Evolutionary conservation across 2,329 filamentous ascomycete species (phyloP).

Genomic region (Cladophialophora bantiana): DNA sequence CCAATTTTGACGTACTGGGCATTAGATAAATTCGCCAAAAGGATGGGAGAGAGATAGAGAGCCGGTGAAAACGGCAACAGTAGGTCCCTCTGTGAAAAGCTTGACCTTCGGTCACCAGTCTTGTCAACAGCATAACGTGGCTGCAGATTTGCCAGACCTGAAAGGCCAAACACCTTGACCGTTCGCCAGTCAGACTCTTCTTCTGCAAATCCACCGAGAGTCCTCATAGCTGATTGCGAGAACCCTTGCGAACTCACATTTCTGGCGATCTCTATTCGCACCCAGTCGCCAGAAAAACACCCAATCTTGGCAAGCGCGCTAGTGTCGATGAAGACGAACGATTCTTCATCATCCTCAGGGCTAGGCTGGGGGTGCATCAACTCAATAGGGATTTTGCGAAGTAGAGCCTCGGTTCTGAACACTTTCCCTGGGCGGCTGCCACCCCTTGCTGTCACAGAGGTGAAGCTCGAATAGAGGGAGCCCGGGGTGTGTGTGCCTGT

Average conservation of each 20-base stretch:
- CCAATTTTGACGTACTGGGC: constrained; percentile 81
- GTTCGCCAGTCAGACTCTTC: constrained; percentile 80
- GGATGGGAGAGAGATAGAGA: constrained; percentile 81
- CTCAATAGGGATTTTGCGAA: constrained; percentile 75
- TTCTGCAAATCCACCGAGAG: constrained; percentile 46
- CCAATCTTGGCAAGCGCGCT: constrained; percentile 85
- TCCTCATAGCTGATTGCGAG: constrained; percentile 33
- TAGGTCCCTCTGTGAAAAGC: constrained; percentile 58
- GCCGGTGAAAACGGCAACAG: constrained; percentile 61
- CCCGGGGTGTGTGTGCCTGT: constrained; percentile 83
- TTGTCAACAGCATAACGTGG: constrained; percentile 63
- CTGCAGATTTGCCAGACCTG: constrained; percentile 66
- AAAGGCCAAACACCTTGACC: constrained; percentile 86
- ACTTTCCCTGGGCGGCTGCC: constrained; percentile 76
- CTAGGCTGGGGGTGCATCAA: constrained; percentile 83
- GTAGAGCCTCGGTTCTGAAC: constrained; percentile 82
- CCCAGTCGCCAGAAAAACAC: constrained; percentile 98
- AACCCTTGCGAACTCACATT: constrained; percentile 59
- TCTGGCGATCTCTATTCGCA: constrained; percentile 77
- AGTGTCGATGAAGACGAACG: constrained; percentile 89
- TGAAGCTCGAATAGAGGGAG: constrained; percentile 88
- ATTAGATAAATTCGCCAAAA: constrained; percentile 83
- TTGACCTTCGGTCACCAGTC: constrained; percentile 58
- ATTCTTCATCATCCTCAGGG: constrained; percentile 84
- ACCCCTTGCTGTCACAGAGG: constrained; percentile 78